A percentile compares a stretch with the other conserved stretches of the same genome.
phyloP scores from a whole-genome alignment of 2,329 filamentous ascomycete genomes.

The Myrmaecium sp. region DNA sequence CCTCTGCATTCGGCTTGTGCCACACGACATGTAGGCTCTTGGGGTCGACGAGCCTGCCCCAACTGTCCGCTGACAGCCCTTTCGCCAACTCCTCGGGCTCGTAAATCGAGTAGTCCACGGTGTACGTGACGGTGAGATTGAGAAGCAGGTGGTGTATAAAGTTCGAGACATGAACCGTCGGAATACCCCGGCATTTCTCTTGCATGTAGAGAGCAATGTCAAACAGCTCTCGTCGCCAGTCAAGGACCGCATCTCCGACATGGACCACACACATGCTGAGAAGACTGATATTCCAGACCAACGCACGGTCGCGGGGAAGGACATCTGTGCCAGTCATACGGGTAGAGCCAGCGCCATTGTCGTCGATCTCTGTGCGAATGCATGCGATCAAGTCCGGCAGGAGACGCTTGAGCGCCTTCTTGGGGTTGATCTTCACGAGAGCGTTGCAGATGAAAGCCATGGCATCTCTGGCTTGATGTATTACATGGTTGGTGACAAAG shows the following conservation, averaged over 20 bases:
- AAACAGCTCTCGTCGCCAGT: slow-evolving; percentile 76
- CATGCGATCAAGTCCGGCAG: slow-evolving; percentile 79
- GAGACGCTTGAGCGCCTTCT: slow-evolving; percentile 81
- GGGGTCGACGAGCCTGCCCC: slow-evolving; percentile 65
- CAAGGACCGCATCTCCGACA: slow-evolving; percentile 75
- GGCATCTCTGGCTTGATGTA: slow-evolving; percentile 89
- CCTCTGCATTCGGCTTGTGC: slow-evolving; percentile 67
- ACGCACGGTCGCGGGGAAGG: slow-evolving; percentile 72
- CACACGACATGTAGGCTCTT: slow-evolving; percentile 69
- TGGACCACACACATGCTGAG: slow-evolving; percentile 97
- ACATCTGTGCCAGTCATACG: slow-evolving; percentile 88
- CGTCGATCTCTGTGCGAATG: slow-evolving; percentile 91
- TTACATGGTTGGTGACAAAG: slow-evolving; percentile 85
- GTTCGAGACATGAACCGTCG: slow-evolving; percentile 92
- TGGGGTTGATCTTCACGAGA: slow-evolving; percentile 85
- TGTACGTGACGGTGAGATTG: slow-evolving; percentile 88
- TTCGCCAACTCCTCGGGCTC: slow-evolving; percentile 56
- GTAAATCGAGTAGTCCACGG: slow-evolving; percentile 74
- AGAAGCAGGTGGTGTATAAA: slow-evolving; percentile 92
- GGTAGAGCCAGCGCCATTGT: slow-evolving; percentile 89
- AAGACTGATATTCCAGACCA: slow-evolving; percentile 96
- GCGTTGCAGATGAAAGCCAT: slow-evolving; percentile 98
- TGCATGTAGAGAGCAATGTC: slow-evolving; percentile 94
- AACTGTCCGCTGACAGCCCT: slow-evolving; percentile 62
- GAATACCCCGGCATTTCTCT: slow-evolving; percentile 79